phyloP scores from a whole-genome alignment of 805 yeast genomes.

The Dipodascopsis tothii region DNA sequence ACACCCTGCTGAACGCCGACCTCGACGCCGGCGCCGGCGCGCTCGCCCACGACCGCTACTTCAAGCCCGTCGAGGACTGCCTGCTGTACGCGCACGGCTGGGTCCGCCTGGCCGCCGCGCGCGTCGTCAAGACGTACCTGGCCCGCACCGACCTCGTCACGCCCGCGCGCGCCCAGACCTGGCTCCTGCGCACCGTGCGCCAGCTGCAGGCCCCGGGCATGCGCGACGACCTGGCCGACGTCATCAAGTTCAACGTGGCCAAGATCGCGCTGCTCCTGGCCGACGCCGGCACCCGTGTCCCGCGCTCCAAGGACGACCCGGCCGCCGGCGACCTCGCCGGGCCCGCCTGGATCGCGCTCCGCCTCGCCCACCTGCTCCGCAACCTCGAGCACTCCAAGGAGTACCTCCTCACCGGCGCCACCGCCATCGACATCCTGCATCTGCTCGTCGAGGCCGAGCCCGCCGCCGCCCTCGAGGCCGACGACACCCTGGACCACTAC shows the following conservation, averaged over 20 bases:
- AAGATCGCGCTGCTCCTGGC: neutral
- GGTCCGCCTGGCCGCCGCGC: neutral
- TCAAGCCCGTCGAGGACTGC: neutral
- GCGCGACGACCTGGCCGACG: neutral
- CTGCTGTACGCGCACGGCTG: neutral
- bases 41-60: neutral
- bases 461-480: neutral
- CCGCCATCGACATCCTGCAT: neutral
- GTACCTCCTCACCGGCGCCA: neutral
- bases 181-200: neutral
- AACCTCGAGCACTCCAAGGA: neutral
- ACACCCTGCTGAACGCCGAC: neutral
- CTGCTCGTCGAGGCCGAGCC: neutral
- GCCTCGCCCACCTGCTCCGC: neutral
- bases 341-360: neutral
- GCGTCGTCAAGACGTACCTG: neutral
- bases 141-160: neutral
- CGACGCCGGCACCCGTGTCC: neutral
- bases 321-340: neutral
- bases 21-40: neutral
- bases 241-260: neutral
- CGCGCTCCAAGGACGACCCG: neutral
- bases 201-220: neutral
- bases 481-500: neutral
- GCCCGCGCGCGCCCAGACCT: neutral